These are phyloP conservation scores for Pelargonium nanum DNA, from an alignment of 345 rosid species.

Conservation along the genomic window DNA sequence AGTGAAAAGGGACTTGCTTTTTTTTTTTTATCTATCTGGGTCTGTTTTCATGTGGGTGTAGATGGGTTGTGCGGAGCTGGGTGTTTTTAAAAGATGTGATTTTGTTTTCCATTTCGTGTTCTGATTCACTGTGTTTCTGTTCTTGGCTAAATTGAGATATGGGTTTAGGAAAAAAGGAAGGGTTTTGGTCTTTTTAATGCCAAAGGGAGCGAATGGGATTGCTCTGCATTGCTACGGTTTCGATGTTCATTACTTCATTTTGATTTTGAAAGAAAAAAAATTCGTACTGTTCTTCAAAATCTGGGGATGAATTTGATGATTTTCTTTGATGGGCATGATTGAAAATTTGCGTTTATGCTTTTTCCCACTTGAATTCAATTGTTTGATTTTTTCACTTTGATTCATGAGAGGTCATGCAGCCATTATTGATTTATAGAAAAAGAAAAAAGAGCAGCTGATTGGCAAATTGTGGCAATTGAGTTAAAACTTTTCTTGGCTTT, in stretches of 20 bases:
- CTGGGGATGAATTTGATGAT: neutral
- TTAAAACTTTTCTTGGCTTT: neutral
- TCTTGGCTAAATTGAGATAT: neutral
- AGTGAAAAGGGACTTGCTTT: neutral
- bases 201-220: too few relatives aligned
- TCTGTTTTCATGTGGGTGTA: neutral
- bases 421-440: neutral
- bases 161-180: neutral
- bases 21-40: neutral
- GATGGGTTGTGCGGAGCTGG: neutral
- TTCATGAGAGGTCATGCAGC: neutral
- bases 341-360: neutral
- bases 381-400: neutral
- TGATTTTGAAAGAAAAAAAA: neutral
- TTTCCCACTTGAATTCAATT: neutral
- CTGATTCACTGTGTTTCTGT: neutral
- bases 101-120: neutral
- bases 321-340: neutral
- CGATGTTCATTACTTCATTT: neutral
- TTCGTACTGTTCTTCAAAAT: too few relatives aligned
- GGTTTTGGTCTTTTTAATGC: too few relatives aligned
- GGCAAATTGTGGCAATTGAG: neutral
- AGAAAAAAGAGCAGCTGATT: neutral
- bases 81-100: neutral
- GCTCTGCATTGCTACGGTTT: too few relatives aligned